Evolutionary conservation across 2,329 filamentous ascomycete species (phyloP).

Genomic region (Clonostachys rosea): DNA sequence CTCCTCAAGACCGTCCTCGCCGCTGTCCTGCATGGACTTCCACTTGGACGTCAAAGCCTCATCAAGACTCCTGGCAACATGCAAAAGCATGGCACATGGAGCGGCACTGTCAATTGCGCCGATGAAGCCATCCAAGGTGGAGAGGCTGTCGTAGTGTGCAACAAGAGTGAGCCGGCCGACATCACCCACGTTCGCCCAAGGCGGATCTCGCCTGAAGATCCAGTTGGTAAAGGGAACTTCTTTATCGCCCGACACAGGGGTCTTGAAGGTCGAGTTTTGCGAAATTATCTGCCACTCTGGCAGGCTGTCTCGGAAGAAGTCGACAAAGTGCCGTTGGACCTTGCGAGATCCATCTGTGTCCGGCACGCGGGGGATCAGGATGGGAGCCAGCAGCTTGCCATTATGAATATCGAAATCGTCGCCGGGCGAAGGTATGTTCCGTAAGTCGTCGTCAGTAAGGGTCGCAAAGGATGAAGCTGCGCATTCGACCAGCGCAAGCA

Average conservation of each 20-base stretch:
- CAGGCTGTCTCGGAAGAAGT: conserved; percentile 72
- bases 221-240: conserved; percentile 83
- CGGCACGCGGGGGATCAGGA: conserved; percentile 83
- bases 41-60: conserved; percentile 77
- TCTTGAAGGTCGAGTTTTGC: conserved; percentile 87
- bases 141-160: conserved; percentile 90
- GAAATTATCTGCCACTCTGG: conserved; percentile 76
- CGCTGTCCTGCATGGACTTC: conserved; percentile 62
- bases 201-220: conserved; percentile 82
- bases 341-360: conserved; percentile 71
- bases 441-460: conserved; percentile 72
- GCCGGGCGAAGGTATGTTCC: conserved; percentile 65
- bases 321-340: conserved; percentile 76
- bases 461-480: conserved; percentile 29
- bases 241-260: conserved; percentile 66
- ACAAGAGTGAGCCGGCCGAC: conserved; percentile 80
- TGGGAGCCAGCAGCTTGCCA: conserved; percentile 76
- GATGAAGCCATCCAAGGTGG: conserved; percentile 78
- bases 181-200: conserved; percentile 67
- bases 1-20: conserved; percentile 59
- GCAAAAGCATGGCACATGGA: conserved; percentile 90
- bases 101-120: conserved; percentile 92
- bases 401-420: conserved; percentile 73
- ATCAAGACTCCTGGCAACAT: conserved; percentile 78
- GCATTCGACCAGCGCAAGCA: conserved; percentile 12